These are phyloP conservation scores for Xerocomellus amylosporus DNA, from an alignment of 768 basidiomycete species.

Conservation along the genomic window DNA sequence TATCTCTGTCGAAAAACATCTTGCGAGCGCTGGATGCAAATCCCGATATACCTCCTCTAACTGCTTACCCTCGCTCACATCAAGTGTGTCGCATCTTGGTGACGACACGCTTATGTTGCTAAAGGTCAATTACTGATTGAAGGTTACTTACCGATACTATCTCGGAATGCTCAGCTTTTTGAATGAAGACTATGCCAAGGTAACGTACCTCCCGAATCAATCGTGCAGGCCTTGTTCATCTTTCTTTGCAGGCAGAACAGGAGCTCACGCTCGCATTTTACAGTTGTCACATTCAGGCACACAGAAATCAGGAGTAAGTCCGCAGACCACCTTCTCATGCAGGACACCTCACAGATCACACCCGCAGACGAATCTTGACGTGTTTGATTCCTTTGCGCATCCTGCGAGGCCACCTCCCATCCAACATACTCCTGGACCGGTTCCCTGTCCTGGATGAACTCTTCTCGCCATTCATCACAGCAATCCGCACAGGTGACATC, in stretches of 20 bases:
- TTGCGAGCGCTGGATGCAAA: conserved; percentile 85
- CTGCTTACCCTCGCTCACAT: conserved; percentile 76
- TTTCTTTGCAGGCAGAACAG: conserved; percentile 63
- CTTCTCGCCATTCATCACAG: conserved; percentile 76
- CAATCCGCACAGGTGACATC: conserved; percentile 77
- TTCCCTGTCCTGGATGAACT: conserved; percentile 73
- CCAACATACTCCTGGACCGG: conserved; percentile 60
- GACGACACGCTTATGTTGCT: conserved; percentile 3
- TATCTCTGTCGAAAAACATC: conserved; percentile 89
- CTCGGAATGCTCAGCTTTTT: conserved; percentile 92
- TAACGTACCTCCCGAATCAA: conserved; percentile 26
- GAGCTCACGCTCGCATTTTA: conserved; percentile 86
- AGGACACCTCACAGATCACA: background rate
- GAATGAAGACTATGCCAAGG: conserved; percentile 88
- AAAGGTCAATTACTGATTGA: conserved; percentile 22
- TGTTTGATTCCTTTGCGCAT: conserved; percentile 90
- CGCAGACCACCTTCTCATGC: background rate
- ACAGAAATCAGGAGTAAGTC: conserved; percentile 81
- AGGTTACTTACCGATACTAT: conserved; percentile 95
- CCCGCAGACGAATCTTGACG: conserved; percentile 76
- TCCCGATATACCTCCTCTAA: conserved; percentile 77
- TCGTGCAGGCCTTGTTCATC: background rate
- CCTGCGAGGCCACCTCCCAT: conserved; percentile 83
- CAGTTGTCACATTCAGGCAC: conserved; percentile 68
- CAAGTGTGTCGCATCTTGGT: conserved; percentile 51